A percentile compares a stretch with the other conserved stretches of the same genome.
phyloP scores from a whole-genome alignment of 2,329 filamentous ascomycete species.

The Diplodia scrobiculata region DNA sequence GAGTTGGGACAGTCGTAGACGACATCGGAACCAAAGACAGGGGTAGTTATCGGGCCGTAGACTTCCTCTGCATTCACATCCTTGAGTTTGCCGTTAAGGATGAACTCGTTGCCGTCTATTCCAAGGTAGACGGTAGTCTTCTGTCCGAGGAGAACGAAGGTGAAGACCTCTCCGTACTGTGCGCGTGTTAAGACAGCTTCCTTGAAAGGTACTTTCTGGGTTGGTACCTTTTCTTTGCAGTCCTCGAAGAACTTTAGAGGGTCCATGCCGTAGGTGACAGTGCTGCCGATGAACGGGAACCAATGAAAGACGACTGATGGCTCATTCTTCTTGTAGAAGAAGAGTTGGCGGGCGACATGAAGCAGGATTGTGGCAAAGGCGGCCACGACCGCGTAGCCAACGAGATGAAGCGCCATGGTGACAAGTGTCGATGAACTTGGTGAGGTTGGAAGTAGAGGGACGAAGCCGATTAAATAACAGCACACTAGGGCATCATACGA shows the following conservation, averaged over 20 bases:
- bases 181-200: not conserved
- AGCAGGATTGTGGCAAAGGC: constrained; percentile 1
- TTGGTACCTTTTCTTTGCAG: constrained; percentile 64
- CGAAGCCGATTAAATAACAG: not conserved
- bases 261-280: constrained; percentile 57
- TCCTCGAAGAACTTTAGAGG: constrained; percentile 70
- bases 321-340: constrained; percentile 68
- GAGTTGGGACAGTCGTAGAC: constrained; percentile 38
- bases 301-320: constrained; percentile 75
- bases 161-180: constrained; percentile 58
- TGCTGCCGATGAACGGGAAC: constrained; percentile 61
- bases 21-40: constrained; percentile 36
- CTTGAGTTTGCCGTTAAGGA: constrained; percentile 58
- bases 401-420: constrained; percentile 3
- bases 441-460: not conserved
- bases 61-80: constrained; percentile 60
- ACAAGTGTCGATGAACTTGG: not conserved
- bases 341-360: constrained; percentile 67
- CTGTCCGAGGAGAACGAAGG: constrained; percentile 57
- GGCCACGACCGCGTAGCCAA: not conserved
- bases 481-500: not conserved
- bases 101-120: constrained; percentile 58
- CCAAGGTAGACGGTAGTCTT: constrained; percentile 57
- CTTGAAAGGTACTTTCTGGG: not conserved
- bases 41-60: constrained; percentile 50